Evolutionary conservation across 768 basidiomycete genomes (phyloP).

Genomic region (Pulveroboletus sp.): DNA sequence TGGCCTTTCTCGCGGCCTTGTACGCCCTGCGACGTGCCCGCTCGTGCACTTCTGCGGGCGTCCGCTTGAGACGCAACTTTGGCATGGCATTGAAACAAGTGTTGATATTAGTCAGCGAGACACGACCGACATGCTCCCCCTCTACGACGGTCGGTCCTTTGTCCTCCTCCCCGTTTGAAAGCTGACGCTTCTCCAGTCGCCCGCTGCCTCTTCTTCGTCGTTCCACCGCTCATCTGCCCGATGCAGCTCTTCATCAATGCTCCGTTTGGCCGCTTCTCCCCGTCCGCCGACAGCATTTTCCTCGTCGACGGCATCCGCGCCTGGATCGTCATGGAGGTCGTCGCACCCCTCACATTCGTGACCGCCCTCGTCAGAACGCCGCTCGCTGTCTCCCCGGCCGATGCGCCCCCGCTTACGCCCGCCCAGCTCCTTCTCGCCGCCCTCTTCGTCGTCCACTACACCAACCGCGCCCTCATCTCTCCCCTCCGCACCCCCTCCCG

Average conservation of each 20-base stretch:
- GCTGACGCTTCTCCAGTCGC: slow-evolving; percentile 20
- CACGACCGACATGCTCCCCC: slow-evolving; percentile 11
- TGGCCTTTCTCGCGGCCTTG: slow-evolving; percentile 53
- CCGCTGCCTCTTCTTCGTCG: slow-evolving; percentile 45
- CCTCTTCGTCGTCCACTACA: slow-evolving; percentile 73
- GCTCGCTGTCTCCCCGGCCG: slow-evolving; percentile 35
- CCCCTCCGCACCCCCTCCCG: slow-evolving; percentile 79
- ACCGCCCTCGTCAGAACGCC: slow-evolving; percentile 47
- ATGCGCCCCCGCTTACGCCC: slow-evolving; percentile 29
- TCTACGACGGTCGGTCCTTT: slow-evolving; percentile 29
- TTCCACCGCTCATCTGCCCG: slow-evolving; percentile 36
- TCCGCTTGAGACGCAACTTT: slow-evolving; percentile 61
- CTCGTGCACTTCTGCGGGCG: slow-evolving; percentile 54
- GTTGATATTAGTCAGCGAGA: slow-evolving; percentile 19
- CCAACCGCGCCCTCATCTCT: slow-evolving; percentile 76
- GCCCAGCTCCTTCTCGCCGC: slow-evolving; percentile 49
- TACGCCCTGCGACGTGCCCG: slow-evolving; percentile 37
- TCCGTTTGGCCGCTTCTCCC: slow-evolving; percentile 76
- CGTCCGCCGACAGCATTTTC: slow-evolving; percentile 40
- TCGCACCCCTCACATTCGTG: slow-evolving; percentile 56
- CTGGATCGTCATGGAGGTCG: slow-evolving; percentile 80
- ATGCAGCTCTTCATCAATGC: slow-evolving; percentile 57
- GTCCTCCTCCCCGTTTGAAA: not conserved
- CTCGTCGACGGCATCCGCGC: slow-evolving; percentile 55
- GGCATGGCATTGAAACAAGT: slow-evolving; percentile 25